Evolutionary conservation across 805 yeast species (phyloP).

Genomic region (Kodamaea leandrae): DNA sequence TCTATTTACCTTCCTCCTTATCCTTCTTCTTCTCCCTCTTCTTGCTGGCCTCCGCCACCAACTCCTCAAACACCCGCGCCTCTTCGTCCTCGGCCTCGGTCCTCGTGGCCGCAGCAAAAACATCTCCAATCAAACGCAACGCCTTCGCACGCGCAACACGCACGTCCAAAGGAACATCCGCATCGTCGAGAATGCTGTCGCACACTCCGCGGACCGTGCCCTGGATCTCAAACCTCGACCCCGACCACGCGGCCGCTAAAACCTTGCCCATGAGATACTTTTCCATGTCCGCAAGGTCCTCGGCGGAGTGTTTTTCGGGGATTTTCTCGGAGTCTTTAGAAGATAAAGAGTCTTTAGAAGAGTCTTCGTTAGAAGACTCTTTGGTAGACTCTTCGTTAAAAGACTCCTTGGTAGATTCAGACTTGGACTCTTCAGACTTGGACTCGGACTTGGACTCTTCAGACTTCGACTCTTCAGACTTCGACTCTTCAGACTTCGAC

Average conservation of each 20-base stretch:
- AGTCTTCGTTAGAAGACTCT: slow-evolving; percentile 6
- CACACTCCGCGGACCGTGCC: slow-evolving; percentile 71
- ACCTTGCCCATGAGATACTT: slow-evolving; percentile 76
- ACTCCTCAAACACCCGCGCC: slow-evolving; percentile 72
- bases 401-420: not conserved
- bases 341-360: slow-evolving; percentile 9
- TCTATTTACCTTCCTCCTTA: not conserved
- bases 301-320: slow-evolving; percentile 48
- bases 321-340: slow-evolving; percentile 2
- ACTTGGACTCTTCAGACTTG: slow-evolving; percentile 5
- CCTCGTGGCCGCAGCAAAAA: slow-evolving; percentile 57
- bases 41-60: slow-evolving; percentile 50
- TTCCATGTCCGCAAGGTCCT: slow-evolving; percentile 68
- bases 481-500: slow-evolving; percentile 11
- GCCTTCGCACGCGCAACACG: slow-evolving; percentile 63
- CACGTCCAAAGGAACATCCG: slow-evolving; percentile 43
- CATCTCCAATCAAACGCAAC: slow-evolving; percentile 58
- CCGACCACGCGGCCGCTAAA: slow-evolving; percentile 81
- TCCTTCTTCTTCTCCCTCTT: slow-evolving; percentile 36
- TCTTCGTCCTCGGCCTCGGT: slow-evolving; percentile 71
- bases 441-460: slow-evolving; percentile 15
- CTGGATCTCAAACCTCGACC: slow-evolving; percentile 75
- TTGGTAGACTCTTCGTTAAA: slow-evolving; percentile 7
- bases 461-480: slow-evolving; percentile 15
- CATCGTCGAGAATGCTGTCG: slow-evolving; percentile 60